These are phyloP conservation scores for Tylopilus plumbeoviolaceoides DNA, from an alignment of 768 basidiomycete species.

Conservation along the genomic window DNA sequence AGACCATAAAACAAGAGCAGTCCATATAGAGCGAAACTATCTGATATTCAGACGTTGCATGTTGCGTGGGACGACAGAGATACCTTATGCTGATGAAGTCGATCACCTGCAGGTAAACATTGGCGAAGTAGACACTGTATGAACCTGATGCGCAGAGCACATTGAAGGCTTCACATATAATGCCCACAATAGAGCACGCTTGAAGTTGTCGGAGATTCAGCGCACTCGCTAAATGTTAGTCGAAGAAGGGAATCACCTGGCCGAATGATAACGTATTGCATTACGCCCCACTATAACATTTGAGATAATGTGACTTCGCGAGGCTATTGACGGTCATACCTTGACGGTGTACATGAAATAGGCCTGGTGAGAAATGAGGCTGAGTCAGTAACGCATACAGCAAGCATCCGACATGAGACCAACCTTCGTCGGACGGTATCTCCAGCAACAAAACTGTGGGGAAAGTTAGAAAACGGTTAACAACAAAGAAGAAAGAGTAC, in stretches of 20 bases:
- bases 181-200: constrained; percentile 60
- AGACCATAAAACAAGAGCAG: constrained; percentile 80
- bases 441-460: constrained; percentile 71
- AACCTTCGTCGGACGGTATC: constrained; percentile 79
- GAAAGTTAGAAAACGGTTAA: neutral
- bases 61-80: constrained; percentile 1
- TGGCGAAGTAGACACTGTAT: constrained; percentile 58
- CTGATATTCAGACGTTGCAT: neutral
- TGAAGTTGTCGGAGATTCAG: constrained; percentile 8
- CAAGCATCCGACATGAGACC: neutral
- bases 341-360: constrained; percentile 91
- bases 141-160: constrained; percentile 67
- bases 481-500: constrained; percentile 28
- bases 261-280: constrained; percentile 83
- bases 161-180: constrained; percentile 65
- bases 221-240: neutral
- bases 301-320: neutral
- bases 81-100: constrained; percentile 84
- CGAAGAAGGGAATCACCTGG: constrained; percentile 34
- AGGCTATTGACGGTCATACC: constrained; percentile 35
- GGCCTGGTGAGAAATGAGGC: constrained; percentile 36
- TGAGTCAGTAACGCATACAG: constrained; percentile 1
- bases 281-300: constrained; percentile 64
- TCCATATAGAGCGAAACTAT: constrained; percentile 81
- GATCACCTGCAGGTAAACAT: constrained; percentile 65